phyloP scores from a whole-genome alignment of 345 rosid species.

The Balakata baccata region DNA sequence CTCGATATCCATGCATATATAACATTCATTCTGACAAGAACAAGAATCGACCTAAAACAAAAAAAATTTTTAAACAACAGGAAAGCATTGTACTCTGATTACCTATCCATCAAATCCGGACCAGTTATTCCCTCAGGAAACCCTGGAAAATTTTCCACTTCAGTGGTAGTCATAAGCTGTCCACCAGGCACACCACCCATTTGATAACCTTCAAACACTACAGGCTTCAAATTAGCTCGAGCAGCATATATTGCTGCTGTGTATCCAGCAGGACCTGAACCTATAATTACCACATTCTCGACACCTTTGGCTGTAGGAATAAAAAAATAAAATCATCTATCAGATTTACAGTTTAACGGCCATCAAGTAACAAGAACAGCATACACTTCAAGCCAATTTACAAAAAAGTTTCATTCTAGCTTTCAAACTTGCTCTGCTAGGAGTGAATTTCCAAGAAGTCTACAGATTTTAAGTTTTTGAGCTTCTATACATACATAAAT shows the following conservation, averaged over 20 bases:
- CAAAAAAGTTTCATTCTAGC: no score
- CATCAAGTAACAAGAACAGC: background rate
- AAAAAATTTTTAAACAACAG: background rate
- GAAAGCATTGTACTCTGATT: background rate
- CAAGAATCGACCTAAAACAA: background rate
- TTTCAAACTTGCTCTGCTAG: background rate
- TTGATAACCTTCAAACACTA: slow-evolving; percentile 95
- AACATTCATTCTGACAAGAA: background rate
- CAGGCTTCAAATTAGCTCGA: slow-evolving; percentile 96
- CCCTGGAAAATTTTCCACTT: slow-evolving; percentile 97
- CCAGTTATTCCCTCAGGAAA: slow-evolving; percentile 98
- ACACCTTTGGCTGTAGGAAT: slow-evolving; percentile 58
- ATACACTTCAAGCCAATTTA: background rate
- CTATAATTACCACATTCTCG: slow-evolving; percentile 86
- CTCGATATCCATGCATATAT: background rate
- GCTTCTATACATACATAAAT: no score
- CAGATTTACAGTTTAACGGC: background rate
- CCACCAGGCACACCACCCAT: slow-evolving; percentile 99
- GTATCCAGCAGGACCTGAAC: slow-evolving; percentile 98
- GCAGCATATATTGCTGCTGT: slow-evolving; percentile 97
- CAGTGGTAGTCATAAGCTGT: slow-evolving; percentile 95
- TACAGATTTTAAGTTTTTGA: no score
- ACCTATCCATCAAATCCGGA: slow-evolving; percentile 99
- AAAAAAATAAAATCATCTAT: background rate
- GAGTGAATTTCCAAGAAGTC: no score